Conservation (phyloP, 345 rosid genomes). For the Populus pruinosa region DNA sequence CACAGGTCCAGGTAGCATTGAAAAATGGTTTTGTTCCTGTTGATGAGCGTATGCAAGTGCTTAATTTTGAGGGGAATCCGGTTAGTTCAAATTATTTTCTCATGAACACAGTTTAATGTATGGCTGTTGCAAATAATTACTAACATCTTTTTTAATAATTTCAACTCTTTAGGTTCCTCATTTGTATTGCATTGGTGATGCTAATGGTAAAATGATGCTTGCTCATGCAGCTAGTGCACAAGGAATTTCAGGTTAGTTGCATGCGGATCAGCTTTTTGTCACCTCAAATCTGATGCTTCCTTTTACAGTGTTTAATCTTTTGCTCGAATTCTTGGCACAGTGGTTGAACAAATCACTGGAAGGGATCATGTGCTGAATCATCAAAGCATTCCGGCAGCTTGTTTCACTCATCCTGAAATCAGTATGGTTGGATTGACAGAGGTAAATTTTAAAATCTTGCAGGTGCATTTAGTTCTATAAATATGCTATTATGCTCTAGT, state of each 20-base stretch:
- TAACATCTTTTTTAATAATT: conserved; percentile 12
- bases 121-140: neutral
- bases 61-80: conserved; percentile 77
- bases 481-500: neutral
- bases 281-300: neutral
- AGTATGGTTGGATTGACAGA: conserved; percentile 99
- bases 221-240: conserved; percentile 99
- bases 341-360: conserved; percentile 94
- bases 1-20: conserved; percentile 80
- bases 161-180: conserved; percentile 62
- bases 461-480: neutral
- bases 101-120: neutral
- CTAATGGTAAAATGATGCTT: conserved; percentile 98
- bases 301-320: conserved; percentile 7
- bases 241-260: conserved; percentile 84
- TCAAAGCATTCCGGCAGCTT: conserved; percentile 95
- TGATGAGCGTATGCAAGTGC: conserved; percentile 82
- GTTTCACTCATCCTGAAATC: conserved; percentile 99
- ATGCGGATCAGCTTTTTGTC: neutral
- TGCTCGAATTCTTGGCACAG: conserved; percentile 37
- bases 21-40: conserved; percentile 92
- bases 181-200: conserved; percentile 92
- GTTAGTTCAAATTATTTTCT: conserved; percentile 34
- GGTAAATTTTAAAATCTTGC: conserved; percentile 36
- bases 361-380: conserved; percentile 90